phyloP scores from a whole-genome alignment of 768 basidiomycete species.

The Lentinula sp. region DNA sequence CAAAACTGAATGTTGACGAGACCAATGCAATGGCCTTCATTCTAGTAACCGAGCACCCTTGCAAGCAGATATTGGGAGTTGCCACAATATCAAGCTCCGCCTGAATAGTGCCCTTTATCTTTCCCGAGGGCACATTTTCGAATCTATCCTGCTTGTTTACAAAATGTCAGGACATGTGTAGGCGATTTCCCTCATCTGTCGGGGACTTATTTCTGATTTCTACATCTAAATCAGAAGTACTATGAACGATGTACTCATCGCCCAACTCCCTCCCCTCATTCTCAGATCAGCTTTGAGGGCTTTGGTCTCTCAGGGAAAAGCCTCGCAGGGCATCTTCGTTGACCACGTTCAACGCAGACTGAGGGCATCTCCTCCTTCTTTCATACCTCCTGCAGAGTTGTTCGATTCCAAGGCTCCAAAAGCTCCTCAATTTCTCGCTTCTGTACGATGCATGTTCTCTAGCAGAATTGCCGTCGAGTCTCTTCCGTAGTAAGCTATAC shows the following conservation, averaged over 20 bases:
- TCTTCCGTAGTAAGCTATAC: slow-evolving; percentile 7
- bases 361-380: slow-evolving; percentile 4
- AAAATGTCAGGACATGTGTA: slow-evolving; percentile 5
- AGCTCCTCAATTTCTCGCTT: slow-evolving; percentile 5
- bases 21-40: neutral
- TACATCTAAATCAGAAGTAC: slow-evolving; percentile 5
- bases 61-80: neutral
- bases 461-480: slow-evolving; percentile 10
- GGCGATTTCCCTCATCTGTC: neutral
- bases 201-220: neutral
- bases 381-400: slow-evolving; percentile 7
- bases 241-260: slow-evolving; percentile 14
- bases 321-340: slow-evolving; percentile 7
- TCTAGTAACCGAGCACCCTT: neutral
- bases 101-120: neutral
- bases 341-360: slow-evolving; percentile 10
- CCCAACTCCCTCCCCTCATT: slow-evolving; percentile 7
- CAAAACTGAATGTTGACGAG: neutral
- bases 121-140: neutral
- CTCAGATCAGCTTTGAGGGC: slow-evolving; percentile 11
- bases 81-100: neutral
- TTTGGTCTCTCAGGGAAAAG: slow-evolving; percentile 8
- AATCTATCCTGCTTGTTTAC: neutral
- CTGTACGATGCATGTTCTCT: slow-evolving; percentile 10
- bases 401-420: neutral